Conservation (phyloP, 2,329 filamentous ascomycete species). For the Fusarium continuum region DNA sequence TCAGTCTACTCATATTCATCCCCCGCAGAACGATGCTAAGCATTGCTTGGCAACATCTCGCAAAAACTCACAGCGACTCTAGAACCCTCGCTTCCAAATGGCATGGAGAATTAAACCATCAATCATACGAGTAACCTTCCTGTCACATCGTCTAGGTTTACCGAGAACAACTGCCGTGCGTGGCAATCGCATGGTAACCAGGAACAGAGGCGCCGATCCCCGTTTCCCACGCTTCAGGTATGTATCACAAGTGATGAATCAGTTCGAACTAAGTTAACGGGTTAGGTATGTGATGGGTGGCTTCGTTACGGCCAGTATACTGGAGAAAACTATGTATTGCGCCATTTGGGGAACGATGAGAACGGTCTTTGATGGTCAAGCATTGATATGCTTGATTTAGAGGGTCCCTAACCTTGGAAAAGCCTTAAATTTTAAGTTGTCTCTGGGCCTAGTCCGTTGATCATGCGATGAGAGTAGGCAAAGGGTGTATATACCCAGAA, state of each 20-base stretch:
- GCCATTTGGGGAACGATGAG: neutral
- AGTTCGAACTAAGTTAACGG: neutral
- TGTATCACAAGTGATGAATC: neutral
- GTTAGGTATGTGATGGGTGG: constrained; percentile 14
- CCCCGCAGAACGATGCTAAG: neutral
- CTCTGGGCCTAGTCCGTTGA: neutral
- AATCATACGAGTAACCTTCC: constrained; percentile 3
- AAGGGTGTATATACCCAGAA: neutral
- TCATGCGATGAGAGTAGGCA: neutral
- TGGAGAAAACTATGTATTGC: neutral
- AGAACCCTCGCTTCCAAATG: constrained; percentile 2
- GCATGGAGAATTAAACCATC: neutral
- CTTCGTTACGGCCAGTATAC: neutral
- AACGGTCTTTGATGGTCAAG: neutral
- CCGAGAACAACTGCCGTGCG: neutral
- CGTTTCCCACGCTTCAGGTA: neutral
- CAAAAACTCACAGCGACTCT: neutral
- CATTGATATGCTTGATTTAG: neutral
- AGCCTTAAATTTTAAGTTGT: neutral
- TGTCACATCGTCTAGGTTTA: neutral
- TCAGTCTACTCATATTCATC: too few species aligned
- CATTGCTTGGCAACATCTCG: neutral
- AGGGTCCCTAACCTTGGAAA: neutral
- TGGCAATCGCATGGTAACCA: too few species aligned
- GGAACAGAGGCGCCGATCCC: constrained; percentile 1